Base-by-base conservation (phyloP, 441 rosid species). In the Flueggea neowawraea region DNA sequence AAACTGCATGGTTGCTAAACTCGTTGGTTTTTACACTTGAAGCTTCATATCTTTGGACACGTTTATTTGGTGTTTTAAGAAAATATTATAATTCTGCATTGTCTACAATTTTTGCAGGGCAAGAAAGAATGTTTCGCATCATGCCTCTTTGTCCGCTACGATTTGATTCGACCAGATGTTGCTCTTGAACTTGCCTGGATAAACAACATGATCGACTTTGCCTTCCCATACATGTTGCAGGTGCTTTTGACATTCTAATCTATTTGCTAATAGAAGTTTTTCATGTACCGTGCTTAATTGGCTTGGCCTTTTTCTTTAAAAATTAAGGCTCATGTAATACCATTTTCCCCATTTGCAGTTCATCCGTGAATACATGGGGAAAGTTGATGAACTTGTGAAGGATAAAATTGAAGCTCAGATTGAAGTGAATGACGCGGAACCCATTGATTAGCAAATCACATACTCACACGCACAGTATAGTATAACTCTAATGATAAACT, bases 91-190 rank as follows among this genome's bases (percentile, higher is more conserved):
- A 10, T 10, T 47, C 50, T 47, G 5, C n/a, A 9, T 47, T 4
- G 9, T 47, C n/a, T 47, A 2, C 39, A 31, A 10, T 44, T 63
- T 57, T 13, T 78, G 75, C 89, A 95, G 98, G 95, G 91, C 31
- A 95, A 90, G 77, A 92, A 92, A 73, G 99, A 95, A 77, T 95
- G 99, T 72, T 95, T 95, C 65, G 98, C 97, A 0, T 83, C 97
- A 17, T 92, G 97, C 80, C 95, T 95, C 52, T 95, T 92, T 80
- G 99, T 95, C 54, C 92, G 98, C 63, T 88, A 95, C 47, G 99
- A 92, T 76, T 81, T 89, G 60, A 73, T 95, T 70, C 88, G 97
- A 63, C 74, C 95, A 58, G 99, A 95, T 55, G 78, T 91, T 52
- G 96, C 88, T 55, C 87, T 95, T 57, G 98, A 95, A 67, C 96